phyloP scores from a whole-genome alignment of 768 basidiomycete species.

The Rhizopogon rudus region DNA sequence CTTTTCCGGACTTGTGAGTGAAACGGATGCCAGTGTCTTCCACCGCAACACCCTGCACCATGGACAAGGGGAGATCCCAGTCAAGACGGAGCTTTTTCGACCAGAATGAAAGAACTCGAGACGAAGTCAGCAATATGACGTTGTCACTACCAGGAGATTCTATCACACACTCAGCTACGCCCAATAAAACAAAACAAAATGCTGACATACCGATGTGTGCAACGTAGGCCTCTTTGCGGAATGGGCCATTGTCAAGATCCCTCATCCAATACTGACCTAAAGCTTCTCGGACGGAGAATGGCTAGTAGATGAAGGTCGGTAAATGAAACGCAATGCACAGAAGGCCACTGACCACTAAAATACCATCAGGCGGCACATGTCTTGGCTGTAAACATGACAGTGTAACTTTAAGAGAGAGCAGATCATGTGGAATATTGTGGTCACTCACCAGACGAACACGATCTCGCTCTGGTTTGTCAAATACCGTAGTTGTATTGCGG shows the following conservation, averaged over 20 bases:
- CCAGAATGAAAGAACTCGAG: slow-evolving; percentile 78
- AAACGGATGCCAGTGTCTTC: slow-evolving; percentile 91
- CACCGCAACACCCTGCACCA: slow-evolving; percentile 82
- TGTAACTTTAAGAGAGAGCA: background rate
- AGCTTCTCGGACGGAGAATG: slow-evolving; percentile 87
- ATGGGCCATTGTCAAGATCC: slow-evolving; percentile 87
- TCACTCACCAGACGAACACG: slow-evolving; percentile 69
- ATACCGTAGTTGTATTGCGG: slow-evolving; percentile 97
- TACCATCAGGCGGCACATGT: slow-evolving; percentile 80
- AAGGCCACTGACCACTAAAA: slow-evolving; percentile 62
- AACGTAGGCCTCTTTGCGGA: slow-evolving; percentile 79
- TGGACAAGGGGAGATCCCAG: slow-evolving; percentile 88
- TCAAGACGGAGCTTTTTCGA: slow-evolving; percentile 78
- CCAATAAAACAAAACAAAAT: background rate
- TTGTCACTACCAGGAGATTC: slow-evolving; percentile 79
- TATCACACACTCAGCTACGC: slow-evolving; percentile 22
- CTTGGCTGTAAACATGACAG: slow-evolving; percentile 54
- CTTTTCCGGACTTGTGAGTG: slow-evolving; percentile 71
- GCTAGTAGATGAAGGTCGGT: slow-evolving; percentile 37
- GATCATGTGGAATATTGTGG: background rate
- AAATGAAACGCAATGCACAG: background rate
- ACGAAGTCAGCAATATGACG: slow-evolving; percentile 73
- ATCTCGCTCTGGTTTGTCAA: slow-evolving; percentile 87
- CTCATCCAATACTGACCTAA: slow-evolving; percentile 96
- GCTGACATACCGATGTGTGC: slow-evolving; percentile 77